Evolutionary conservation across 2,329 filamentous ascomycete species (phyloP).

Genomic region (Harringtonia aguacate): DNA sequence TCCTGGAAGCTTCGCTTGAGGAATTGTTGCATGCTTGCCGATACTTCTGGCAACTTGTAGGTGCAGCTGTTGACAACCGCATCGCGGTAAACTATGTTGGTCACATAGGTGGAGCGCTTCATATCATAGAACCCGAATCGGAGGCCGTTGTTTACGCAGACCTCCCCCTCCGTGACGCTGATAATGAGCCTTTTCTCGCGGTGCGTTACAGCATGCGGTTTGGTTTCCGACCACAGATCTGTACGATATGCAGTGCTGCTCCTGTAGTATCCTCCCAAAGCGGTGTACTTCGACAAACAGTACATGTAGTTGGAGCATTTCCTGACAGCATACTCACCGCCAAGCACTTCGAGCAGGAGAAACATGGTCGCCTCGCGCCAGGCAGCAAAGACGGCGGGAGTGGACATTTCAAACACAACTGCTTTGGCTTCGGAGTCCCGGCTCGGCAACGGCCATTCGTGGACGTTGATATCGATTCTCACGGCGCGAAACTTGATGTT

Average conservation of each 20-base stretch:
- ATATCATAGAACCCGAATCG: too few relatives aligned
- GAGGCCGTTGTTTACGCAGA: too few relatives aligned
- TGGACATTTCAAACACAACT: not conserved
- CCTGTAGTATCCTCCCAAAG: not conserved
- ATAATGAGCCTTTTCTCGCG: not conserved
- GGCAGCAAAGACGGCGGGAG: not conserved
- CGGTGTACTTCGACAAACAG: not conserved
- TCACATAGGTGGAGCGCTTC: too few relatives aligned
- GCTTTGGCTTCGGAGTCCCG: not conserved
- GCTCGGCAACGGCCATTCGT: not conserved
- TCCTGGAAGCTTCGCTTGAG: constrained; percentile 11
- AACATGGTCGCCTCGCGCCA: not conserved
- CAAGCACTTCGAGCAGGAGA: not conserved
- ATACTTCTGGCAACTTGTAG: constrained; percentile 23
- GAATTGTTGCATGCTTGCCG: constrained; percentile 26
- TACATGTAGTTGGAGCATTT: too few relatives aligned
- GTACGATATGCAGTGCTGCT: not conserved
- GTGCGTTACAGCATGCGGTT: not conserved
- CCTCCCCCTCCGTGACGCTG: too few relatives aligned
- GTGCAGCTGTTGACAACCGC: constrained; percentile 20
- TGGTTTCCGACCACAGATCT: not conserved
- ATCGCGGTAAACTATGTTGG: too few relatives aligned
- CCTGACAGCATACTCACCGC: not conserved
- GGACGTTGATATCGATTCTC: not conserved
- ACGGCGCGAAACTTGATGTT: not conserved